Evolutionary conservation across 2,329 filamentous ascomycete species (phyloP), one percentile per base, ranked within the genome.

Genomic region (Rosellinia necatrix): DNA sequence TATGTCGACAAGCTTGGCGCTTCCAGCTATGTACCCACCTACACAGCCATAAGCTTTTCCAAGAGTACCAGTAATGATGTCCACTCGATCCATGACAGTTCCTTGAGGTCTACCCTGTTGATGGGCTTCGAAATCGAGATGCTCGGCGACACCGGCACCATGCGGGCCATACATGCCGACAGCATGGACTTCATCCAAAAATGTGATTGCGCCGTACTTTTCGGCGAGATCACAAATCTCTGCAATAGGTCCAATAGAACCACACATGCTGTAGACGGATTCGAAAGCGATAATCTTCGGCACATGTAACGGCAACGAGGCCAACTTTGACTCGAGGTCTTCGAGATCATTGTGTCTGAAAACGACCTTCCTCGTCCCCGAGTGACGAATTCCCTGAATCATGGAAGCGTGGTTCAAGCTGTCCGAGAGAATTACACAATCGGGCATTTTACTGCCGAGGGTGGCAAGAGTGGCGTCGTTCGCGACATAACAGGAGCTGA

Each of bases 211-310:
- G 56, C 94, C 94, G 72, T 99, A 99, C 79, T 96, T 97, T 61
- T 97, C 92, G 8, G 94, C 93, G 50, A 99, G 79, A 71, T 99
- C 92, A 73, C 93, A 97, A 60, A 99, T 97, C 70, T 88, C 88
- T 76, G 92, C 91, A 66, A 99, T 99, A 0, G 94, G 94, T 0
- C 92, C 94, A 71, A 99, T 91, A 13, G 92, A 96, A 61, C 94
- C 94, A 71, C 94, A 99, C 94, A 99, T 99, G 79, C 92, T 96
- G 78, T 99, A 99, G 3, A 99, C 94, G 25, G 92, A 96, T 77
- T 99, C 94, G 64, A 97, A 99, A 2, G 94, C 94, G 64, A 99
- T 99, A 64, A 99, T 96, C 80, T 99, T 99, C 55, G 94, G 94
- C 30, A 90, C 84, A 58, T 94, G 83, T 1, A 89, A 77, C 0